Percentiles rank a stretch among this genome's conserved stretches.
These are phyloP conservation scores for Mycena kentingensis DNA, from an alignment of 768 basidiomycete species.

Conservation along the genomic window DNA sequence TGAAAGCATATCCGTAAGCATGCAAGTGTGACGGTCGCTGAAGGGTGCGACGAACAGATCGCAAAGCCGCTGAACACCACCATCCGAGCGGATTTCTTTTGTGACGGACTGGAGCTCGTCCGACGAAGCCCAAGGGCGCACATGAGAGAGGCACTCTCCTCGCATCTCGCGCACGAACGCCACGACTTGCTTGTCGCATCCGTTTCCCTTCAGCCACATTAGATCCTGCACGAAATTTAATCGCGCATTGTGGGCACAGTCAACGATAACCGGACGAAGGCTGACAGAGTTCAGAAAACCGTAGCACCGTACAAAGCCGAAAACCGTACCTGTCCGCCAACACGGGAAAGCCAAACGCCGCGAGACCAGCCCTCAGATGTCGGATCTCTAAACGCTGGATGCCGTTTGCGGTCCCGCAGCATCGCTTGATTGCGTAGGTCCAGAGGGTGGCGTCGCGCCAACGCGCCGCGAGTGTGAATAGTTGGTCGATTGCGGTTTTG, in stretches of 20 bases:
- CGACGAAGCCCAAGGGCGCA: background rate
- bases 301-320: background rate
- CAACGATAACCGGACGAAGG: slow-evolving; percentile 2
- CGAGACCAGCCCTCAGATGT: background rate
- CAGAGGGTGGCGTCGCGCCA: slow-evolving; percentile 1
- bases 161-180: slow-evolving; percentile 1
- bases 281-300: background rate
- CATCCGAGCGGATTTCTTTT: background rate
- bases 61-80: background rate
- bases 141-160: background rate
- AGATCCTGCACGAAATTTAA: slow-evolving; percentile 1
- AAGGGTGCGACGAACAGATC: background rate
- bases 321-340: background rate
- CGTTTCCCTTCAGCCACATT: background rate
- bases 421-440: background rate
- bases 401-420: background rate
- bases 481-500: background rate
- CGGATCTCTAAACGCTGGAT: slow-evolving; percentile 3
- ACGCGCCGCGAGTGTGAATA: background rate
- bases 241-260: background rate
- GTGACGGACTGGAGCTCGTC: background rate
- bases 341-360: slow-evolving; percentile 2
- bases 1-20: background rate
- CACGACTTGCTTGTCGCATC: background rate
- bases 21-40: background rate